phyloP scores from a whole-genome alignment of 768 basidiomycete species.

The Rhodotorula kratochvilovae region DNA sequence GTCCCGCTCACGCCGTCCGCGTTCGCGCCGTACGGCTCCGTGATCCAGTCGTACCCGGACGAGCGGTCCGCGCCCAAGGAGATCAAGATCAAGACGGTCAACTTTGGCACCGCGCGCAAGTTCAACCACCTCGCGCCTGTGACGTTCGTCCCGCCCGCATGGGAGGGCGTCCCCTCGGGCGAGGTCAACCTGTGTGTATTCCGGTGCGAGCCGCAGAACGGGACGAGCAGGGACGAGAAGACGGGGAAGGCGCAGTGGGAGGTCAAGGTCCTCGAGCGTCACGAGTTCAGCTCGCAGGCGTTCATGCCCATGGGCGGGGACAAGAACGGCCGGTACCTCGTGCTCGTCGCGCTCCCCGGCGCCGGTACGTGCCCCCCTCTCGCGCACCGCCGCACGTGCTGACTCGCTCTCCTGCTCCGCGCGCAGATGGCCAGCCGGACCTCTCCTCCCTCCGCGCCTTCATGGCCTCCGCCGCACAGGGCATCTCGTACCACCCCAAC shows the following conservation, averaged over 20 bases:
- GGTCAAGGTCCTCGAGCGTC: constrained; percentile 77
- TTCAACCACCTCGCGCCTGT: constrained; percentile 85
- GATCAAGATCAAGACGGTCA: constrained; percentile 69
- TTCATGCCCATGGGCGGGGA: constrained; percentile 82
- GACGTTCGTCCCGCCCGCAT: constrained; percentile 47
- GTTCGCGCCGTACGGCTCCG: constrained; percentile 82
- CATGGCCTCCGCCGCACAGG: constrained; percentile 71
- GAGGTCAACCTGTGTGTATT: constrained; percentile 70
- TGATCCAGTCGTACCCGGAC: constrained; percentile 79
- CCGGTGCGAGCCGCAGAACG: constrained; percentile 63
- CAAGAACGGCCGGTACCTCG: constrained; percentile 59
- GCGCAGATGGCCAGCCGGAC: constrained; percentile 68
- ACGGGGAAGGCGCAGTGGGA: constrained; percentile 49
- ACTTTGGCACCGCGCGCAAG: constrained; percentile 84
- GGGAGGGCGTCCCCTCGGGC: constrained; percentile 47
- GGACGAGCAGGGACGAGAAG: constrained; percentile 49
- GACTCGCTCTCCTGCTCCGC: no score
- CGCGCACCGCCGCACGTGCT: background rate
- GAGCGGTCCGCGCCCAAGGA: constrained; percentile 57
- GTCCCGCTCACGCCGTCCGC: constrained; percentile 72
- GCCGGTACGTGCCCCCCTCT: constrained; percentile 44
- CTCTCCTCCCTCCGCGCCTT: constrained; percentile 72
- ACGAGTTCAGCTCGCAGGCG: constrained; percentile 81
- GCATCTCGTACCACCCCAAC: constrained; percentile 73
- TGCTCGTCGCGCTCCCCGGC: constrained; percentile 79